Conservation (phyloP, 2,329 filamentous ascomycete genomes). For the Sporothrix inflata region DNA sequence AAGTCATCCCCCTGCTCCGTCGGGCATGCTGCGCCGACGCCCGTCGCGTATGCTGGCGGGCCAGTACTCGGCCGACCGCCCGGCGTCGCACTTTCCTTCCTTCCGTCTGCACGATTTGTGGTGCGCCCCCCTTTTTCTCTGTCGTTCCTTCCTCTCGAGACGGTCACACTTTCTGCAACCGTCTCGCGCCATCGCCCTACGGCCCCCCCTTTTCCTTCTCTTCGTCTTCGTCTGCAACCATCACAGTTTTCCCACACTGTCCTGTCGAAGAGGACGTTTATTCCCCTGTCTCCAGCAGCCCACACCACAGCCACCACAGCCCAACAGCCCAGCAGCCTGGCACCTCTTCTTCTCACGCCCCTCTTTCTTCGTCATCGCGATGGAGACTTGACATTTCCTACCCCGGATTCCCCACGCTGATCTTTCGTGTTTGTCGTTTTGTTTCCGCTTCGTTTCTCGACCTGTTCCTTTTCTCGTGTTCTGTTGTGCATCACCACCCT, state of each 20-base stretch:
- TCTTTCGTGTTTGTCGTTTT: neutral
- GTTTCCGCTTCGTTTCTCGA: no score
- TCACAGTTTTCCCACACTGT: slow-evolving; percentile 8
- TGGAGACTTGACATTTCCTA: slow-evolving; percentile 6
- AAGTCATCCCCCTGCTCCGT: neutral
- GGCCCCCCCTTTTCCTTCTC: neutral
- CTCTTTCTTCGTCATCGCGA: neutral
- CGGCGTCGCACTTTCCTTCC: neutral
- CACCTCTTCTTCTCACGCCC: neutral
- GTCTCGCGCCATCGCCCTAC: neutral
- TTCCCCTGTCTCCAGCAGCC: neutral
- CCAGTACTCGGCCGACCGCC: neutral
- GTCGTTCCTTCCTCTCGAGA: neutral
- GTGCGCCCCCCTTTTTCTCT: neutral
- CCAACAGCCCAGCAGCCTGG: no score
- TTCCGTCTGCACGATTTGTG: no score
- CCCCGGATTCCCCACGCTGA: slow-evolving; percentile 21
- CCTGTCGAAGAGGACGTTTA: neutral
- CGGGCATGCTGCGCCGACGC: slow-evolving; percentile 17
- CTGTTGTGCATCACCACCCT: neutral
- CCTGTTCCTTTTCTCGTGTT: neutral
- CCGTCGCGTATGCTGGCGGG: neutral
- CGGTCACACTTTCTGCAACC: neutral
- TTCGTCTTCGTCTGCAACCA: neutral
- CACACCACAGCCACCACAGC: neutral